Evolutionary conservation across 768 basidiomycete species (phyloP), one percentile per base, ranked within the genome.

Genomic region (Chlorophyllum brunneum): DNA sequence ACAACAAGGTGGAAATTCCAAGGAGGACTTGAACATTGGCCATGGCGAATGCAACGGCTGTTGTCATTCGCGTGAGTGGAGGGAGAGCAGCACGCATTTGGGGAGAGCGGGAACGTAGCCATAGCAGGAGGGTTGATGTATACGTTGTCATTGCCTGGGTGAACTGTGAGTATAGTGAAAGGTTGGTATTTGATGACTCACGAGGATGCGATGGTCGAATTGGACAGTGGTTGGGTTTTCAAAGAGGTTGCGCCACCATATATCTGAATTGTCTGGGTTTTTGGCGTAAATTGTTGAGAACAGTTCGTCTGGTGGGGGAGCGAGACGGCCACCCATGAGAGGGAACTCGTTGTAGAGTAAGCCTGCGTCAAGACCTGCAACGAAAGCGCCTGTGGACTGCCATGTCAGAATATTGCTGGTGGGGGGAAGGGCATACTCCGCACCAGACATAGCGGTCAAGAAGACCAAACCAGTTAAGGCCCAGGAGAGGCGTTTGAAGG

Each of bases 321-420:
- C 79, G 13, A 98, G 67, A 13, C 83, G 78, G 5, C 88, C 94
- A 31, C 92, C 95, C 95, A 99, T 99, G 4, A 87, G 70, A 0
- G 97, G 97, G 72, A 97, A 99, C 63, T 98, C 95, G 64, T 99
- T 99, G 71, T 98, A 98, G n/a, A 94, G 66, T 48, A 99, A 70
- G 11, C 97, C 97, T 1, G 97, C 97, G 65, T 99, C 97, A 37
- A 99, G 76, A 11, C 97, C 97, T 31, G 97, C 97, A 24, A 99
- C 97, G 61, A 99, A 98, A 4, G 97, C 97, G 46, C 97, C 95
- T 95, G 63, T 26, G n/a, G 18, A 15, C 1, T 29, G 33, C 22
- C 29, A 15, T 31, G 11, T 48, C 2, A 45, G 45, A 46, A 40
- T 24, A 16, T 10, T 51, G 23, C 39, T 22, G 13, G 27, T 6